Conservation (phyloP, 2,329 filamentous ascomycete species). For the Talaromyces sp. region DNA sequence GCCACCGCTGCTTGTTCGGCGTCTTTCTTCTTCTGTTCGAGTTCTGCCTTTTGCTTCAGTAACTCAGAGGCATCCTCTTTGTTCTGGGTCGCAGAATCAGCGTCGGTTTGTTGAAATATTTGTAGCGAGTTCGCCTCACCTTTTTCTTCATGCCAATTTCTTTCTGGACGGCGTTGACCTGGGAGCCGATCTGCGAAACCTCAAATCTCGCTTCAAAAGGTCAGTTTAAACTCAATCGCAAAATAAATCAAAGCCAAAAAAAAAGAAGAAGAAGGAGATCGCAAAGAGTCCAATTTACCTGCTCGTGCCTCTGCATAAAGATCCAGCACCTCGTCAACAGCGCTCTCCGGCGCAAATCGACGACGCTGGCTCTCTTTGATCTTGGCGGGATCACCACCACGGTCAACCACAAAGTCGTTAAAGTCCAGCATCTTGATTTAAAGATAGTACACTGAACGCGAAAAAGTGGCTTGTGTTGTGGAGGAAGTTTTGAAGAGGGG, state of each 20-base stretch:
- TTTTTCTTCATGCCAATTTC: constrained; percentile 90
- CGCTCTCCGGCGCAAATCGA: constrained; percentile 71
- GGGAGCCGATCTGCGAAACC: constrained; percentile 71
- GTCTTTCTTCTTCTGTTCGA: constrained; percentile 77
- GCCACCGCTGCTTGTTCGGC: constrained; percentile 66
- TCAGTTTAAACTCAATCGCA: background rate
- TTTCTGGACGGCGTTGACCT: constrained; percentile 86
- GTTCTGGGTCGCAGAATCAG: constrained; percentile 42
- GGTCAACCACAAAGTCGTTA: constrained; percentile 73
- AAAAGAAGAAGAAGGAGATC: constrained; percentile 15
- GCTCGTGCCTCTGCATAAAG: constrained; percentile 80
- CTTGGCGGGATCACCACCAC: constrained; percentile 83
- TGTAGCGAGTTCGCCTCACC: constrained; percentile 30
- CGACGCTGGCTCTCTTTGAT: constrained; percentile 87
- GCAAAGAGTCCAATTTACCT: constrained; percentile 41
- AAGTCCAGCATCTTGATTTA: constrained; percentile 62
- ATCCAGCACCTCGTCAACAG: constrained; percentile 84
- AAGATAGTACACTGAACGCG: background rate
- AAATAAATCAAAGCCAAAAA: background rate
- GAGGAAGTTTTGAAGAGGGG: background rate
- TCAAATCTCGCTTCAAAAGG: constrained; percentile 61
- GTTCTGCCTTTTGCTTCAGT: constrained; percentile 66
- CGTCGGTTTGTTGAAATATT: background rate
- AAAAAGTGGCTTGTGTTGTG: background rate
- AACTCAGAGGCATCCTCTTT: constrained; percentile 84